A percentile compares a stretch with the other conserved stretches of the same genome.
phyloP scores from a whole-genome alignment of 495 filamentous ascomycete species.

The Aspergillus incahuasiensis region DNA sequence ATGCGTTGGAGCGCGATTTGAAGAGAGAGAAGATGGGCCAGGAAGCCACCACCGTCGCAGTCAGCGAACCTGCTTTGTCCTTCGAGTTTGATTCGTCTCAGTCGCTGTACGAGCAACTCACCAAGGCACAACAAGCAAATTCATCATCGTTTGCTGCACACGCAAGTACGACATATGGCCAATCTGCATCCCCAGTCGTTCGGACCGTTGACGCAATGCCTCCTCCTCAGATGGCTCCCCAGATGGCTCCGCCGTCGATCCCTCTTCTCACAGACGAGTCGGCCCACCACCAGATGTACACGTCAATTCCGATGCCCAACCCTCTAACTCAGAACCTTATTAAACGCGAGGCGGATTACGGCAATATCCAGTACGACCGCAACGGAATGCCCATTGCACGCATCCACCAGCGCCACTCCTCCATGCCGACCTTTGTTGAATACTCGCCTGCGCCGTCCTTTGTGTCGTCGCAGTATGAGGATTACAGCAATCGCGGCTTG shows the following conservation, averaged over 20 bases:
- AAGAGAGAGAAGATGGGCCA: conserved; percentile 99
- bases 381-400: conserved; percentile 81
- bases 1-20: conserved; percentile 92
- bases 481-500: conserved; percentile 93
- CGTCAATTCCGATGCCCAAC: conserved; percentile 56
- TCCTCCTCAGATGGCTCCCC: conserved; percentile 70
- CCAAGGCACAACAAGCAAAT: conserved; percentile 97
- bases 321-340: conserved; percentile 63
- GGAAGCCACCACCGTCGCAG: conserved; percentile 92
- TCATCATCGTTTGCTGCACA: conserved; percentile 92
- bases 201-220: conserved; percentile 86
- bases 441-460: conserved; percentile 98
- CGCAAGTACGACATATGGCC: conserved; percentile 70
- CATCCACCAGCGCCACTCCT: conserved; percentile 84
- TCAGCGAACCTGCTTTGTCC: conserved; percentile 92
- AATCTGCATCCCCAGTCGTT: conserved; percentile 80
- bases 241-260: conserved; percentile 65
- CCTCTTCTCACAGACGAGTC: conserved; percentile 76
- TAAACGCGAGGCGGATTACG: conserved; percentile 79
- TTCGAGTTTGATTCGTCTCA: conserved; percentile 99
- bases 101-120: conserved; percentile 98
- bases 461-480: conserved; percentile 92
- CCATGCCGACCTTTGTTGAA: conserved; percentile 96
- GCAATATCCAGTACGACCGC: conserved; percentile 77
- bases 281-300: conserved; percentile 70